These are phyloP conservation scores for Zelopaecilomyces penicillatus DNA, from an alignment of 2,329 filamentous ascomycete species.

Conservation along the genomic window DNA sequence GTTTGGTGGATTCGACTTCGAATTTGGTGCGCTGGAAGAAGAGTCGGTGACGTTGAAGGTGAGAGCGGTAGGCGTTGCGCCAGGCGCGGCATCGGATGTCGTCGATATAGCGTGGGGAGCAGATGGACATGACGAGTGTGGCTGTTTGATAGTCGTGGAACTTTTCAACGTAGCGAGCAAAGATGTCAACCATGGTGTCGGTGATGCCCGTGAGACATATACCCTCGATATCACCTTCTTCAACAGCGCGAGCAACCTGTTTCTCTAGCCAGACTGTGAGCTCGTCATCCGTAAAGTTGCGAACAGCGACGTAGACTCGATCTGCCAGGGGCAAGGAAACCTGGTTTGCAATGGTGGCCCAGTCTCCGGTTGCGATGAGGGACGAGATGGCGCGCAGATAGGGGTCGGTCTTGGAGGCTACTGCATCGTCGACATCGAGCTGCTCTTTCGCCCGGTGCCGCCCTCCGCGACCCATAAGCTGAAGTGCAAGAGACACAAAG, in stretches of 20 bases:
- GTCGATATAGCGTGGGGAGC: conserved; percentile 66
- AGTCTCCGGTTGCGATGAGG: conserved; percentile 68
- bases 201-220: conserved; percentile 71
- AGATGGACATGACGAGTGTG: conserved; percentile 64
- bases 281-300: conserved; percentile 53
- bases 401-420: conserved; percentile 60
- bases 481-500: conserved; percentile 59
- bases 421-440: conserved; percentile 49
- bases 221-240: conserved; percentile 65
- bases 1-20: conserved; percentile 66
- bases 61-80: conserved; percentile 62
- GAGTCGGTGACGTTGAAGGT: conserved; percentile 62
- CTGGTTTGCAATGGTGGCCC: conserved; percentile 66
- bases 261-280: conserved; percentile 60
- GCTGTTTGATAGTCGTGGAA: conserved; percentile 74
- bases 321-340: conserved; percentile 65
- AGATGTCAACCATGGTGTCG: conserved; percentile 62
- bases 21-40: conserved; percentile 72
- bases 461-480: conserved; percentile 48
- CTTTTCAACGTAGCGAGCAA: conserved; percentile 66
- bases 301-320: conserved; percentile 64
- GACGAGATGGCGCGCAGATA: conserved; percentile 74
- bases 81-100: conserved; percentile 68
- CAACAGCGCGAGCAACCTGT: conserved; percentile 52
- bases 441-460: conserved; percentile 36